Conservation (phyloP, 2,329 filamentous ascomycete species). For the Myriosclerotinia duriaeana region DNA sequence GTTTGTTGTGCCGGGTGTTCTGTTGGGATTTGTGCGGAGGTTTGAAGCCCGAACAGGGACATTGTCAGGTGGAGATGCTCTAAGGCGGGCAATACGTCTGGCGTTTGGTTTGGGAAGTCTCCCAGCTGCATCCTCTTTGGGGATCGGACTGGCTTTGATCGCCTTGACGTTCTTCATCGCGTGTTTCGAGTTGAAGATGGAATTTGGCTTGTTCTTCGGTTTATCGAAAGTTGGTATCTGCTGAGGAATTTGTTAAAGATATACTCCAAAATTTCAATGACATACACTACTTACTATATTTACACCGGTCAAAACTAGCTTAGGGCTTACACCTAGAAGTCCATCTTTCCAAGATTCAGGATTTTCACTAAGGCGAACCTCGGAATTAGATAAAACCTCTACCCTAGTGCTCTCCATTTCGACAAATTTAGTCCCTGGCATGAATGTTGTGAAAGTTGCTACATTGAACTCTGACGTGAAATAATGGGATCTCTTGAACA, state of each 20-base stretch:
- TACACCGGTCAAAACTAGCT: background rate
- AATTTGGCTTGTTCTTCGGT: background rate
- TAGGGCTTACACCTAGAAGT: background rate
- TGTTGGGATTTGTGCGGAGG: background rate
- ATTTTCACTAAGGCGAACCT: too few relatives aligned
- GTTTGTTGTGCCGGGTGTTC: background rate
- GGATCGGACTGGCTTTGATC: background rate
- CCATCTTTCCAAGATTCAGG: too few relatives aligned
- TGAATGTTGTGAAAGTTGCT: too few relatives aligned
- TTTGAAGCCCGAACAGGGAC: background rate
- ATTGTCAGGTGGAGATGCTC: background rate
- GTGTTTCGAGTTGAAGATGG: background rate
- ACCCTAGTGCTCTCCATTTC: too few relatives aligned
- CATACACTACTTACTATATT: background rate
- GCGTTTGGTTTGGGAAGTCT: background rate
- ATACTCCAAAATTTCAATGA: too few relatives aligned
- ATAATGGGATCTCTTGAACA: too few relatives aligned
- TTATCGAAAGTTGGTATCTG: accelerated
- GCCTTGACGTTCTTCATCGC: background rate
- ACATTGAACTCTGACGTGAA: too few relatives aligned
- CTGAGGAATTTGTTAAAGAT: background rate
- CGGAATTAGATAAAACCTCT: too few relatives aligned
- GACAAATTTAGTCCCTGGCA: too few relatives aligned
- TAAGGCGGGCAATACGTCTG: too few relatives aligned
- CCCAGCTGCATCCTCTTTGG: background rate